phyloP scores from a whole-genome alignment of 805 yeast species.

The Zygosaccharomyces kombuchaensis region DNA sequence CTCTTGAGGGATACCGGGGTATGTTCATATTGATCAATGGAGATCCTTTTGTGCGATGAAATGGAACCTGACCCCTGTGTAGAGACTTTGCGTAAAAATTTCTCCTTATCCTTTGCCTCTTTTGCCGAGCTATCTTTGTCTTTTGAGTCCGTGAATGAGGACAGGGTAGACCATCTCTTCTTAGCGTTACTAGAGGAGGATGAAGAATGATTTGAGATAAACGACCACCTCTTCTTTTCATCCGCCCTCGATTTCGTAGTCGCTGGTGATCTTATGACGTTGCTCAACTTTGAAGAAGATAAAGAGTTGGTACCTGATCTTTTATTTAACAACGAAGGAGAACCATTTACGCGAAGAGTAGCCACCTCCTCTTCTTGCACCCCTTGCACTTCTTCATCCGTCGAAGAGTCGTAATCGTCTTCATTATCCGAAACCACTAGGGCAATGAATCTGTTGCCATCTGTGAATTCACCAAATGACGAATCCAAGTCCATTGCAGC shows the following conservation, averaged over 20 bases:
- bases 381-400: constrained; percentile 5
- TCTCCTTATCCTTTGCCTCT: constrained; percentile 14
- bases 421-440: constrained; percentile 32
- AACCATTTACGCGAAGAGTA: background rate
- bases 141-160: constrained; percentile 18
- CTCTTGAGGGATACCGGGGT: constrained; percentile 20
- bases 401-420: constrained; percentile 24
- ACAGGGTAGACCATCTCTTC: constrained; percentile 33
- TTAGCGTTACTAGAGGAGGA: constrained; percentile 21
- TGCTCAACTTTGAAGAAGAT: background rate
- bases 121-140: constrained; percentile 13
- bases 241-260: constrained; percentile 10
- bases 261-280: constrained; percentile 1
- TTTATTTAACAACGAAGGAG: background rate
- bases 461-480: constrained; percentile 26
- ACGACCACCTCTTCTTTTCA: constrained; percentile 32
- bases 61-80: constrained; percentile 17
- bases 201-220: constrained; percentile 28
- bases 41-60: constrained; percentile 17
- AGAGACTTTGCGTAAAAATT: constrained; percentile 14
- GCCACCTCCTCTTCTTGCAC: background rate
- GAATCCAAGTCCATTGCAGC: constrained; percentile 23
- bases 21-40: constrained; percentile 12
- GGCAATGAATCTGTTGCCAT: constrained; percentile 29
- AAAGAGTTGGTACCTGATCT: background rate